These are phyloP conservation scores for Myriosclerotinia curreyana DNA, from an alignment of 2,329 filamentous ascomycete species.

Conservation along the genomic window DNA sequence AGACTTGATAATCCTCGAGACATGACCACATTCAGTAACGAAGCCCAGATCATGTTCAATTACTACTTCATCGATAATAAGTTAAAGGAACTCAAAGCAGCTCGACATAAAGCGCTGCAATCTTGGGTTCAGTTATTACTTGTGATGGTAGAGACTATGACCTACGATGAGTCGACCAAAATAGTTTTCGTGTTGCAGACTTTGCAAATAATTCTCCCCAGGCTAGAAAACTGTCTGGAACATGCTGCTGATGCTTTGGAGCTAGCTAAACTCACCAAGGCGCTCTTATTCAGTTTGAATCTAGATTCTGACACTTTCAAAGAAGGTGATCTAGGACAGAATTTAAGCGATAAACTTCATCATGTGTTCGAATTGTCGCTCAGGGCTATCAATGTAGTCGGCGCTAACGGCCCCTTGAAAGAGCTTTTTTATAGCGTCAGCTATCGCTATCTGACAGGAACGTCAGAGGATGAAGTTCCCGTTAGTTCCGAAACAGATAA, in stretches of 20 bases:
- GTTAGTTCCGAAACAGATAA: constrained; percentile 32
- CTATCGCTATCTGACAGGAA: constrained; percentile 76
- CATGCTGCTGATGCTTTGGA: constrained; percentile 69
- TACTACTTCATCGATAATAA: constrained; percentile 64
- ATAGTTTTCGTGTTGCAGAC: constrained; percentile 80
- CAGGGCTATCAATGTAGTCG: constrained; percentile 71
- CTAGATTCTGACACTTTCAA: constrained; percentile 46
- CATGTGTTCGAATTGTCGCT: constrained; percentile 88
- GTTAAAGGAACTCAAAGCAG: constrained; percentile 50
- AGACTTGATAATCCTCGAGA: constrained; percentile 51
- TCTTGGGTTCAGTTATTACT: constrained; percentile 84
- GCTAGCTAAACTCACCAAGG: constrained; percentile 71
- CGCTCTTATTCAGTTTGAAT: constrained; percentile 70
- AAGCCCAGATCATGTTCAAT: constrained; percentile 58
- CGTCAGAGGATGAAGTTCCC: constrained; percentile 52
- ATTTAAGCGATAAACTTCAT: constrained; percentile 84
- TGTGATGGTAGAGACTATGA: constrained; percentile 77
- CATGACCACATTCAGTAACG: constrained; percentile 50
- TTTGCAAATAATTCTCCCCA: constrained; percentile 82
- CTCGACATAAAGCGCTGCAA: constrained; percentile 65
- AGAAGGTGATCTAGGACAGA: constrained; percentile 57
- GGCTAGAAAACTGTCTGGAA: constrained; percentile 72
- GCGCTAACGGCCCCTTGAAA: constrained; percentile 68
- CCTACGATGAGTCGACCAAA: constrained; percentile 69
- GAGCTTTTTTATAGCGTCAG: constrained; percentile 89